A percentile compares a stretch with the other conserved stretches of the same genome.
These are phyloP conservation scores for Glutinoglossum americanum DNA, from an alignment of 495 filamentous ascomycete genomes.

Conservation along the genomic window DNA sequence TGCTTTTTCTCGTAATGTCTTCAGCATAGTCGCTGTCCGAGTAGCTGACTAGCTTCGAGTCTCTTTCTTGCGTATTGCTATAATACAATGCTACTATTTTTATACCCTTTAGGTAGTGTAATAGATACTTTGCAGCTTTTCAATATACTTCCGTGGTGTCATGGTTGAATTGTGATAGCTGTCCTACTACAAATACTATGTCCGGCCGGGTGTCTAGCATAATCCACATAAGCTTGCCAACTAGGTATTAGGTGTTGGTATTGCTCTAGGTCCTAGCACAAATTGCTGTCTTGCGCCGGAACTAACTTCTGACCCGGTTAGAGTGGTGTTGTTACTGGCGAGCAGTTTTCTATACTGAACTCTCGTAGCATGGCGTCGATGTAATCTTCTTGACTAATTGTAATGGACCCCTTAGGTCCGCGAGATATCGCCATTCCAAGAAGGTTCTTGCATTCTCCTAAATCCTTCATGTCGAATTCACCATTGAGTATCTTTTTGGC, in stretches of 20 bases:
- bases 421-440: not conserved
- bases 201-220: not conserved
- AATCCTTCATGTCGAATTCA: slow-evolving; percentile 1
- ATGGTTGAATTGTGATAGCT: not conserved
- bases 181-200: not conserved
- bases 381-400: not conserved
- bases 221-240: not conserved
- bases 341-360: not conserved
- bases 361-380: not conserved
- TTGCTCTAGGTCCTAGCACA: not conserved
- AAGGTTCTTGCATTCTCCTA: not conserved
- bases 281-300: not conserved
- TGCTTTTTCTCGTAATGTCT: not conserved
- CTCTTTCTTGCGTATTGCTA: not conserved
- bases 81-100: not conserved
- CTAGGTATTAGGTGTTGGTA: not conserved
- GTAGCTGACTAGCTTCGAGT: not conserved
- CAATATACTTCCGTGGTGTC: not conserved
- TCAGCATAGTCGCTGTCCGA: slow-evolving; percentile 7
- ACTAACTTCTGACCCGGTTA: not conserved
- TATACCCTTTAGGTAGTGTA: slow-evolving; percentile 8
- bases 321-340: not conserved
- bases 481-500: not conserved
- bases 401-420: not conserved
- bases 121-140: slow-evolving; percentile 2